Base-by-base conservation (phyloP, 176 grass and related monocot genomes). In the Zea luxurians region DNA sequence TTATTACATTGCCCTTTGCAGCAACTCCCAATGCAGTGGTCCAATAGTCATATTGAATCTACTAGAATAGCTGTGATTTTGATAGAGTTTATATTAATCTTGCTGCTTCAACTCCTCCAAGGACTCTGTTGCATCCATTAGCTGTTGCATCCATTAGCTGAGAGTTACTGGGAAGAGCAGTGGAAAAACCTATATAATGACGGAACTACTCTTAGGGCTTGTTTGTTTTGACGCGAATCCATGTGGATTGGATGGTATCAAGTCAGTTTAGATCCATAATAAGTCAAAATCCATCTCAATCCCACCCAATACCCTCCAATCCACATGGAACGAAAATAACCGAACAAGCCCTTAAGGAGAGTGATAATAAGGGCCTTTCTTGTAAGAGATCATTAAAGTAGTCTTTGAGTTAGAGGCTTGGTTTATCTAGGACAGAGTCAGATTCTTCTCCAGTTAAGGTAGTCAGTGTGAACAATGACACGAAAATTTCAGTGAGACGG, bases 31-130 rank as follows among this genome's bases (percentile, higher is more conserved):
- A 40, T 96, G 96, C 68, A 99, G 84, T 8, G 92, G 96, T 21
- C 96, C 96, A 66, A 92, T 99, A 57, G 96, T 96, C 96, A 99
- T 99, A 79, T 99, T 99, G 66, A 99, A 99, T 43, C 92, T 92
- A 71, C 96, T 92, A 87, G 92, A 90, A 86, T 99, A 95, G 71
- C 96, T 61, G 16, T 0, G 77, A 75, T 18, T 85, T 58, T 41
- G 82, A 83, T 9, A 90, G 85, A 78, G 80, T 49, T 78, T 66
- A 84, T 13, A 89, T 50, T 57, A 85, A 73, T 72, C 64, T 63
- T 11, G 49, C 66, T 81, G 83, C 80, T 57, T 85, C 85, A 59
- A 84, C 85, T 84, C 89, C 89, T 71, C 85, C 83, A 1, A 94
- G 84, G 76, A 84, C 83, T 43, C 80, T 87, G 63, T n/a, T 84